Conservation (phyloP, 306 rosid genomes). For the Lathyrus sativus region DNA sequence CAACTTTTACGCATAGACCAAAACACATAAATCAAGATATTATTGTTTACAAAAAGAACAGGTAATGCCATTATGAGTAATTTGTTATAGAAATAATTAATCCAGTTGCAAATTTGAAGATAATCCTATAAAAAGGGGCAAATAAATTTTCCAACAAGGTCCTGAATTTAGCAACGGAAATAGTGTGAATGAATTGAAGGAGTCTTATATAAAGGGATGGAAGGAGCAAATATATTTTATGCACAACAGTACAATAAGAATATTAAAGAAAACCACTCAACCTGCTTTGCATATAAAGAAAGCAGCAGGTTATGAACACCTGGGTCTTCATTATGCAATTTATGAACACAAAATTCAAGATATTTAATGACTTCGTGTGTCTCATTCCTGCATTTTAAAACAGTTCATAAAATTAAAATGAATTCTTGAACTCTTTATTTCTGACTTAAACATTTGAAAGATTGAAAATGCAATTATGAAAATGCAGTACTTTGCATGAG, state of each 20-base stretch:
- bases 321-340: conserved; percentile 92
- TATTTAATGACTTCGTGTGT: conserved; percentile 97
- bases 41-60: neutral
- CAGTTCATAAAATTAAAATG: conserved; percentile 23
- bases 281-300: conserved; percentile 96
- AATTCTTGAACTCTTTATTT: conserved; percentile 31
- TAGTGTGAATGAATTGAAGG: neutral
- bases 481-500: conserved; percentile 84
- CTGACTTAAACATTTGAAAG: conserved; percentile 29
- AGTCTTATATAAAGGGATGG: neutral
- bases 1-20: conserved; percentile 20
- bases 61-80: neutral
- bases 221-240: neutral
- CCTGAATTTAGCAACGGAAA: neutral
- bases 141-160: neutral
- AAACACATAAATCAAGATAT: neutral
- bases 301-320: conserved; percentile 97
- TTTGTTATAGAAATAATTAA: neutral
- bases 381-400: conserved; percentile 76
- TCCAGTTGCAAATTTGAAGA: neutral
- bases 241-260: conserved; percentile 28
- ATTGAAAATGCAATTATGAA: conserved; percentile 37
- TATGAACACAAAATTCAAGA: conserved; percentile 90
- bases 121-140: neutral
- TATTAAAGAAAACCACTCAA: conserved; percentile 42